Evolutionary conservation across 2,329 filamentous ascomycete genomes (phyloP).

Genomic region (Cladosporium austrohemisphaericum): DNA sequence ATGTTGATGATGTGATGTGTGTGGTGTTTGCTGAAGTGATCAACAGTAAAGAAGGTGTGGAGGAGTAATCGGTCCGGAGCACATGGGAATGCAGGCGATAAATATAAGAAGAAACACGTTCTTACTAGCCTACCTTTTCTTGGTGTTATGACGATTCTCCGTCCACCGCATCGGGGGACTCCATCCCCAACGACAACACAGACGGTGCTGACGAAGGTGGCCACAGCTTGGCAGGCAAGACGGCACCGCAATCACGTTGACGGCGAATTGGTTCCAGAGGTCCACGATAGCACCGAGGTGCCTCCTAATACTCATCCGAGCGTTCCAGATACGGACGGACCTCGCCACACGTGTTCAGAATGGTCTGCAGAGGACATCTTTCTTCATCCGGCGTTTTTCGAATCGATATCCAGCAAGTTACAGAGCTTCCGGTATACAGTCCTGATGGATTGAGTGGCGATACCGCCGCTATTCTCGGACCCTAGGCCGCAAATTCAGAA

Average conservation of each 20-base stretch:
- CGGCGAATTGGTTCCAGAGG: constrained; percentile 1
- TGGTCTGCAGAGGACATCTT: background rate
- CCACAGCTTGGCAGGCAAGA: constrained; percentile 11
- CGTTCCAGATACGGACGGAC: constrained; percentile 10
- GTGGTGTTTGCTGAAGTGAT: constrained; percentile 7
- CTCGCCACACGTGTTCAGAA: constrained; percentile 8
- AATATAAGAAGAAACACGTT: constrained; percentile 11
- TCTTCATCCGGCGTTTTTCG: background rate
- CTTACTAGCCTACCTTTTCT: constrained; percentile 8
- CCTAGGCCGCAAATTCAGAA: constrained; percentile 7
- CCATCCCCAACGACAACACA: constrained; percentile 11
- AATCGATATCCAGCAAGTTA: background rate
- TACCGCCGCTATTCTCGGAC: background rate
- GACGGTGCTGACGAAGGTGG: constrained; percentile 11
- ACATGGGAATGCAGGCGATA: constrained; percentile 11
- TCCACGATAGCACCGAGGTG: constrained; percentile 16
- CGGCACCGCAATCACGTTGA: constrained; percentile 10
- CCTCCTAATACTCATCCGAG: constrained; percentile 14
- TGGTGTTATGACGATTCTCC: constrained; percentile 12
- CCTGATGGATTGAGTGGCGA: background rate
- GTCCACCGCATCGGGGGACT: constrained; percentile 4
- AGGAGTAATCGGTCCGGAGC: constrained; percentile 15
- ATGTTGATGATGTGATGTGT: constrained; percentile 8
- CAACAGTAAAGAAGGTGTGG: background rate
- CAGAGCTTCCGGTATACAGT: background rate